Conservation (phyloP, 1,284 basidiomycete species). For the Baeospora myosura region DNA sequence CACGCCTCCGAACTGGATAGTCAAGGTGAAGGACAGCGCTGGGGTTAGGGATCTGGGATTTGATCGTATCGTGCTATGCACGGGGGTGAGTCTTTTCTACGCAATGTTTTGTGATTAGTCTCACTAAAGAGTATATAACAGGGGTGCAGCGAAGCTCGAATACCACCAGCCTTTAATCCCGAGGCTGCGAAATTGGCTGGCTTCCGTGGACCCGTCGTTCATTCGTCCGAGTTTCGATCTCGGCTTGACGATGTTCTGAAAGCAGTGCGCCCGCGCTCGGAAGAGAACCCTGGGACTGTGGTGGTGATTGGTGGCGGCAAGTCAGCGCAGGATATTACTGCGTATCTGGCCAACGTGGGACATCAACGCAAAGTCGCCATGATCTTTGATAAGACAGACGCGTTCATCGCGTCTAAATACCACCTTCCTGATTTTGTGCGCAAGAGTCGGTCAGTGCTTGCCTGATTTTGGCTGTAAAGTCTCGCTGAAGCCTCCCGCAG, state of each 20-base stretch:
- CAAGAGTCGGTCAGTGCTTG: slow-evolving; percentile 60
- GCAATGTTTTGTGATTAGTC: neutral
- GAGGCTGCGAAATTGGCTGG: slow-evolving; percentile 25
- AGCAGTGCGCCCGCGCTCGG: slow-evolving; percentile 14
- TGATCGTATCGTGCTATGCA: slow-evolving; percentile 45
- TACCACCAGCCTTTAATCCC: slow-evolving; percentile 32
- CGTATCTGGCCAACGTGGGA: slow-evolving; percentile 39
- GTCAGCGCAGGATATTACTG: slow-evolving; percentile 45
- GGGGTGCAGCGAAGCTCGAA: slow-evolving; percentile 44
- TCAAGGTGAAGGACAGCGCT: slow-evolving; percentile 28
- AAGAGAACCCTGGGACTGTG: slow-evolving; percentile 16
- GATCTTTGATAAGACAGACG: slow-evolving; percentile 44
- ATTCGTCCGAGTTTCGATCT: slow-evolving; percentile 40
- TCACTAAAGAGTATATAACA: slow-evolving; percentile 15
- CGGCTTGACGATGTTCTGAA: slow-evolving; percentile 33
- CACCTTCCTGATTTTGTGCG: slow-evolving; percentile 40
- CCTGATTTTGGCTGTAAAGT: too few species aligned
- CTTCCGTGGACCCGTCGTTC: slow-evolving; percentile 42
- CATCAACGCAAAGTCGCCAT: slow-evolving; percentile 33
- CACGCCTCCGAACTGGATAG: slow-evolving; percentile 29
- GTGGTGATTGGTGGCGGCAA: slow-evolving; percentile 52
- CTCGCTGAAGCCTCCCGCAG: neutral
- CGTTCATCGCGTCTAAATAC: slow-evolving; percentile 33
- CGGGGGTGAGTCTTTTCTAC: slow-evolving; percentile 36
- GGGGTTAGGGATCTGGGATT: slow-evolving; percentile 18